phyloP scores from a whole-genome alignment of 805 yeast genomes.

The Kuraishia borneana region DNA sequence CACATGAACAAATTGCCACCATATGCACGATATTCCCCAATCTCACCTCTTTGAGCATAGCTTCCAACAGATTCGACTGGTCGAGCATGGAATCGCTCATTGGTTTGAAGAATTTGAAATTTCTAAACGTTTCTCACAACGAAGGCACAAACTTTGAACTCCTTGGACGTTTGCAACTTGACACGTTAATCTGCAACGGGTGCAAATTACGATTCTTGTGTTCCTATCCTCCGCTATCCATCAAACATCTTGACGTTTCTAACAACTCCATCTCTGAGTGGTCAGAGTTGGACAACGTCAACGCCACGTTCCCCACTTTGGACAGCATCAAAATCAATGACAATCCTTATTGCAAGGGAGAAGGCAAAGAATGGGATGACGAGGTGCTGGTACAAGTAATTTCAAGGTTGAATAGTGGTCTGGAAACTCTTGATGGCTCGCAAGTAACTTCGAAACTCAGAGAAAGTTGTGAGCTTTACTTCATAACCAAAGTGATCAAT shows the following conservation, averaged over 20 bases:
- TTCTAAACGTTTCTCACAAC: constrained; percentile 20
- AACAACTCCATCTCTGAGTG: constrained; percentile 35
- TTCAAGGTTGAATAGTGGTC: constrained; percentile 10
- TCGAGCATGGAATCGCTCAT: constrained; percentile 4
- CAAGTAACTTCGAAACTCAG: constrained; percentile 33
- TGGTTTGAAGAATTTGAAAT: constrained; percentile 5
- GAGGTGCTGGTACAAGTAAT: constrained; percentile 12
- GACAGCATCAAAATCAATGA: constrained; percentile 33
- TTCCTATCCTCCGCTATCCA: not conserved
- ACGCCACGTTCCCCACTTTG: constrained; percentile 27
- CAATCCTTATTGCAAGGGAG: constrained; percentile 37
- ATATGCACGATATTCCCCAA: constrained; percentile 22
- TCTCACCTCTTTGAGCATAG: constrained; percentile 20
- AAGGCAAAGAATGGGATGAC: constrained; percentile 9
- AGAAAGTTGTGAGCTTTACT: constrained; percentile 56
- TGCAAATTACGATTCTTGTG: not conserved
- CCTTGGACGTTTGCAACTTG: constrained; percentile 18
- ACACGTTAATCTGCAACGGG: not conserved
- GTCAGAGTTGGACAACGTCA: constrained; percentile 35
- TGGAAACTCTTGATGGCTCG: constrained; percentile 49
- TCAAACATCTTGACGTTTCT: constrained; percentile 35
- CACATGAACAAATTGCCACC: constrained; percentile 7
- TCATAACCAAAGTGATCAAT: constrained; percentile 37
- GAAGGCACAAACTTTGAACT: not conserved
- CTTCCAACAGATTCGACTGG: constrained; percentile 22